Percentiles rank a stretch among this genome's conserved stretches.
Conservation (phyloP, 441 rosid genomes). For the Pelargonium myrrhifolium region DNA sequence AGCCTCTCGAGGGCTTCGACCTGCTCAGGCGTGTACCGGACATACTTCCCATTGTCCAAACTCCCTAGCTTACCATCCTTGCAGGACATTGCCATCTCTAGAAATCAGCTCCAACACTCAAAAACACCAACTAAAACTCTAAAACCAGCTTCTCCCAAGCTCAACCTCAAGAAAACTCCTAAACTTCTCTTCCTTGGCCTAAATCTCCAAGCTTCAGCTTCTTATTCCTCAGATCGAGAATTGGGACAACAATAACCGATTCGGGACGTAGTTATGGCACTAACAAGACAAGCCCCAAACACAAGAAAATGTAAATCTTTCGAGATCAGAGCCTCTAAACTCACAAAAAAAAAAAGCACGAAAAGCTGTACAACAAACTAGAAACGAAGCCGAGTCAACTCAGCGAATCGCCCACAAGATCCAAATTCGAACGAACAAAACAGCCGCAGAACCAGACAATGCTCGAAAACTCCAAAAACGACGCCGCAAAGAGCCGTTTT, state of each 20-base stretch:
- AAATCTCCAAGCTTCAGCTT: neutral
- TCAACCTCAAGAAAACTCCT: neutral
- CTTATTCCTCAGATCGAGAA: neutral
- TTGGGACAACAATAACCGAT: neutral
- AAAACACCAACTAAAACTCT: neutral
- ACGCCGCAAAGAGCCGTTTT: neutral
- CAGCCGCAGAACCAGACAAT: neutral
- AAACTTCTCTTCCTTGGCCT: neutral
- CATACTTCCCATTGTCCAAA: slow-evolving; percentile 78
- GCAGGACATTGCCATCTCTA: slow-evolving; percentile 61
- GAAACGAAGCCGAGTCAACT: neutral
- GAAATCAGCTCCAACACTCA: neutral
- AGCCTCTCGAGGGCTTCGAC: slow-evolving; percentile 97
- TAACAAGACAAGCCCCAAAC: no score
- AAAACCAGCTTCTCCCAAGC: neutral
- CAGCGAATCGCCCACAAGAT: neutral
- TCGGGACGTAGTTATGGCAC: no score
- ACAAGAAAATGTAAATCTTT: no score
- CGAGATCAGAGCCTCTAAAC: no score
- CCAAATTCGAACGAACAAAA: neutral
- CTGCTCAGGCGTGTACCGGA: slow-evolving; percentile 95
- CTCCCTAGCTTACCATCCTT: slow-evolving; percentile 55
- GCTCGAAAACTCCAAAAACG: neutral
- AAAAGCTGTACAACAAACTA: neutral
- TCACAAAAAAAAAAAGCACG: neutral